Conservation (phyloP, 1,284 basidiomycete species). For the Ceratobasidium sp. region DNA sequence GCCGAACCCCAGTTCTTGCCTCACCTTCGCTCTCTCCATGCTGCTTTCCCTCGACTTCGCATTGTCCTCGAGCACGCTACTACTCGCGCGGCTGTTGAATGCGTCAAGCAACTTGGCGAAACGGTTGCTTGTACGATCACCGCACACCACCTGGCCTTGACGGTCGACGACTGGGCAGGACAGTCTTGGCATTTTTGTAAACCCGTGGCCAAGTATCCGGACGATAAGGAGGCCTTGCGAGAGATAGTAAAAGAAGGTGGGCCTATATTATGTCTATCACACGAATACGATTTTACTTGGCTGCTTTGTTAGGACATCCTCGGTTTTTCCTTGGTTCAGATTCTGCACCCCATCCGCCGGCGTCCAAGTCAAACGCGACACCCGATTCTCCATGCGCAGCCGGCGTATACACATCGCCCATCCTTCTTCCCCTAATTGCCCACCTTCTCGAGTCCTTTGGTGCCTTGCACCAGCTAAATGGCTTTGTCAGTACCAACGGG, state of each 20-base stretch:
- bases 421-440: conserved; percentile 86
- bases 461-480: conserved; percentile 78
- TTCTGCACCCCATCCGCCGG: conserved; percentile 89
- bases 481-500: conserved; percentile 79
- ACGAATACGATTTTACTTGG: background rate
- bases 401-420: conserved; percentile 90
- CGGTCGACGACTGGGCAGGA: conserved; percentile 97
- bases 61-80: conserved; percentile 99
- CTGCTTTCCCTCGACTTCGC: conserved; percentile 86
- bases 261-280: conserved; percentile 27
- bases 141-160: conserved; percentile 92
- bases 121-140: conserved; percentile 98
- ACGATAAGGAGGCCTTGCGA: conserved; percentile 85
- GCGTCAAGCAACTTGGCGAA: conserved; percentile 79
- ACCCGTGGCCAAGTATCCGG: conserved; percentile 95
- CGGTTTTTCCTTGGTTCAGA: conserved; percentile 99
- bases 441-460: conserved; percentile 85
- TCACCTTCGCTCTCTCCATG: conserved; percentile 84
- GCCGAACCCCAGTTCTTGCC: conserved; percentile 91
- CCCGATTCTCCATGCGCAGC: conserved; percentile 84
- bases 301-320: conserved; percentile 70
- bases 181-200: conserved; percentile 98
- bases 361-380: conserved; percentile 78
- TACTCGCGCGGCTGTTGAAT: conserved; percentile 91
- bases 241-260: conserved; percentile 80